Conservation (phyloP, 495 filamentous ascomycete species). For the Penicillium nucicola region DNA sequence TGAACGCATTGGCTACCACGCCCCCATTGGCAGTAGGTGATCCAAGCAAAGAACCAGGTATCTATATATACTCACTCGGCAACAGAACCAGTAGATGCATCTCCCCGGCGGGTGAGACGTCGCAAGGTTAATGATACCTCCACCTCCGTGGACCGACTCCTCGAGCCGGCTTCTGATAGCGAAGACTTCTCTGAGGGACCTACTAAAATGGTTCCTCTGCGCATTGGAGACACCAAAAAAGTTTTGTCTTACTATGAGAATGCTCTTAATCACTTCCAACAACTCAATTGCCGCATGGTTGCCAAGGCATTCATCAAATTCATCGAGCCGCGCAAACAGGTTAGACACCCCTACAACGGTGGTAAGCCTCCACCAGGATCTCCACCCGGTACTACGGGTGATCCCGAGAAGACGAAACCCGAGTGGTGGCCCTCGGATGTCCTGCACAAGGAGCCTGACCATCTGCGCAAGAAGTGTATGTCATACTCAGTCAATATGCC, state of each 20-base stretch:
- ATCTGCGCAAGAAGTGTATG: conserved; percentile 71
- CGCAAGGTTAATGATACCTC: conserved; percentile 27
- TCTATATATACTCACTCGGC: background rate
- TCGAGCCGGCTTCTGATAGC: conserved; percentile 12
- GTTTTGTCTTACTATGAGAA: conserved; percentile 34
- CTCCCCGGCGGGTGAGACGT: conserved; percentile 28
- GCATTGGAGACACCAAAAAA: conserved; percentile 35
- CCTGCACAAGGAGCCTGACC: conserved; percentile 80
- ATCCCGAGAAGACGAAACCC: conserved; percentile 59
- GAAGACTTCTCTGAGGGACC: conserved; percentile 19
- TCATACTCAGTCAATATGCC: background rate
- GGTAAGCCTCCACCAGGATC: conserved; percentile 37
- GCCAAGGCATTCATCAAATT: conserved; percentile 77
- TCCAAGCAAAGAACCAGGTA: too few relatives aligned
- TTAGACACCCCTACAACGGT: conserved; percentile 59
- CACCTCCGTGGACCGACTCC: conserved; percentile 9
- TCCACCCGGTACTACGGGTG: conserved; percentile 29
- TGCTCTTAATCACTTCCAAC: conserved; percentile 65
- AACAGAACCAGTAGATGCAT: conserved; percentile 11
- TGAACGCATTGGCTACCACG: conserved; percentile 26
- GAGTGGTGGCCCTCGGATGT: conserved; percentile 72
- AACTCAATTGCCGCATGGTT: conserved; percentile 63
- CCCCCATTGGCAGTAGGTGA: conserved; percentile 28
- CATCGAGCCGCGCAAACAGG: conserved; percentile 80
- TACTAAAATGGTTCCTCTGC: conserved; percentile 27